Percentiles rank a stretch among this genome's conserved stretches.
Evolutionary conservation across 768 basidiomycete species (phyloP).

Genomic region (Mycena metata): DNA sequence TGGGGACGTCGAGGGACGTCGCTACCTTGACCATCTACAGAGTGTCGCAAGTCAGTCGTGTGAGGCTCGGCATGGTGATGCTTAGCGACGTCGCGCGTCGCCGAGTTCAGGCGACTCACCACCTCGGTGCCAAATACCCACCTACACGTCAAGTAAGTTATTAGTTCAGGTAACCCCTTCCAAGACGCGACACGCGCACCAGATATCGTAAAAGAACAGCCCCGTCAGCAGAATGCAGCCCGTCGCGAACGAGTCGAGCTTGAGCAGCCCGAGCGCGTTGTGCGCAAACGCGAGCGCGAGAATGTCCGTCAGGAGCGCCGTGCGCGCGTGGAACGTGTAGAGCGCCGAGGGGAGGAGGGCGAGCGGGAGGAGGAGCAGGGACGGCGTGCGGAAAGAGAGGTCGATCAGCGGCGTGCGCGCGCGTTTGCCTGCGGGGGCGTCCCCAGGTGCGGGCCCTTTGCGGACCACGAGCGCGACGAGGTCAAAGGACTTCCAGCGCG

Average conservation of each 20-base stretch:
- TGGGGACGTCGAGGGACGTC: constrained; percentile 89
- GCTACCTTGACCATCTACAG: constrained; percentile 94
- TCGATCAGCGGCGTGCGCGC: constrained; percentile 40
- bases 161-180: no score
- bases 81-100: constrained; percentile 12
- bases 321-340: constrained; percentile 69
- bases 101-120: constrained; percentile 57
- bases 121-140: constrained; percentile 94
- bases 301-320: constrained; percentile 83
- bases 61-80: no score
- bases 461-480: constrained; percentile 58
- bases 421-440: no score
- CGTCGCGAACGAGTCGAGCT: constrained; percentile 91
- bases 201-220: constrained; percentile 93
- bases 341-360: constrained; percentile 74
- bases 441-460: constrained; percentile 52
- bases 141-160: no score
- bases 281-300: constrained; percentile 83
- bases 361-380: constrained; percentile 68
- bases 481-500: constrained; percentile 71
- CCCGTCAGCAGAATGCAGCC: constrained; percentile 86
- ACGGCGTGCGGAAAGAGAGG: constrained; percentile 70
- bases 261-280: constrained; percentile 83
- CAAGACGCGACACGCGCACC: constrained; percentile 47
- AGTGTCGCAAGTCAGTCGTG: constrained; percentile 13